These are phyloP conservation scores for Ceratobasidium sp. DNA, from an alignment of 1,284 basidiomycete genomes.

Conservation along the genomic window DNA sequence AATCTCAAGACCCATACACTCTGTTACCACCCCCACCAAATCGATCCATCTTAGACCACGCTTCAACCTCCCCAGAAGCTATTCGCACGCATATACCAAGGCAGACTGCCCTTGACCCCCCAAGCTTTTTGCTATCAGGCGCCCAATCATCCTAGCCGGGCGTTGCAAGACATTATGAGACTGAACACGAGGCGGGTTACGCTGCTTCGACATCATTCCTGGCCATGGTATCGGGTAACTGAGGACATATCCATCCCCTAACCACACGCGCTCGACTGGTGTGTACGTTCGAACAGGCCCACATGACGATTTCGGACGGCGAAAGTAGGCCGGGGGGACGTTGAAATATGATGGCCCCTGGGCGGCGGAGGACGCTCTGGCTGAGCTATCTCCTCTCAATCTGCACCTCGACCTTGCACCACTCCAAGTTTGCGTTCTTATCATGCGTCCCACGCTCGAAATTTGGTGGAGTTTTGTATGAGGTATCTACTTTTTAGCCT, in stretches of 20 bases:
- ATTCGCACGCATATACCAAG: conserved; percentile 15
- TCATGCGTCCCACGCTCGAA: no score
- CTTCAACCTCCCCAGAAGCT: not conserved
- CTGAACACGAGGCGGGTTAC: not conserved
- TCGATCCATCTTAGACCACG: not conserved
- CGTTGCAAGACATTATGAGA: not conserved
- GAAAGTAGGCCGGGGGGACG: conserved; percentile 26
- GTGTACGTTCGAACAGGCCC: no score
- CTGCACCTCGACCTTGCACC: no score
- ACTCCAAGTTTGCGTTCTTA: no score
- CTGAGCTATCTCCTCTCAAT: not conserved
- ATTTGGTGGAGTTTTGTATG: no score
- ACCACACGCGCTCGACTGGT: not conserved
- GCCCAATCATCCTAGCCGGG: conserved; percentile 24
- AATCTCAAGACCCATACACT: not conserved
- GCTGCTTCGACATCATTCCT: conserved; percentile 13
- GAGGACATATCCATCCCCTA: conserved; percentile 21
- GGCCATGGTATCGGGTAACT: conserved; percentile 11
- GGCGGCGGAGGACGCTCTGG: not conserved
- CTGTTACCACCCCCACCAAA: not conserved
- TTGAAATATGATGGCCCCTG: conserved; percentile 18
- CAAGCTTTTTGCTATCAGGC: no score
- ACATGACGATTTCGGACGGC: not conserved
- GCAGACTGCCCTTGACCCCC: not conserved
- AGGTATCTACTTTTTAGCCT: no score